Conservation (phyloP, 345 rosid species). For the Eucalyptus regnans region DNA sequence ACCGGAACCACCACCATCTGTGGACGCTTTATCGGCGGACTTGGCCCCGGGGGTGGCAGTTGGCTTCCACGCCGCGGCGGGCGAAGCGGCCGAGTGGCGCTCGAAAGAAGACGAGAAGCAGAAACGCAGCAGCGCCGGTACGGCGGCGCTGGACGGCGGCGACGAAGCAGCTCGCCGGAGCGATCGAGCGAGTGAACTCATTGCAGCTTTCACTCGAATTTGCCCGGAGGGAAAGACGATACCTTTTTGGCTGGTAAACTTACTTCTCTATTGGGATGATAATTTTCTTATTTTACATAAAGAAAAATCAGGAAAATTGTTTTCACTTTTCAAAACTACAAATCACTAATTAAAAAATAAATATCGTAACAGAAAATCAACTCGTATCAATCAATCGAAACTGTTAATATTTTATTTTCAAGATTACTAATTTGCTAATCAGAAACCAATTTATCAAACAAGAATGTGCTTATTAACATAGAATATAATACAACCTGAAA, state of each 20-base stretch:
- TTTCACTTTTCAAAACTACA: neutral
- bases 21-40: neutral
- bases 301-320: neutral
- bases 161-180: neutral
- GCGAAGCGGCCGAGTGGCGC: neutral
- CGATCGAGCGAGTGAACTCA: neutral
- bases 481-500: neutral
- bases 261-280: neutral
- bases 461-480: neutral
- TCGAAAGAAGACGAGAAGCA: neutral
- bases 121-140: neutral
- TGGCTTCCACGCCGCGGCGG: neutral
- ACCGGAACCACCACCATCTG: neutral
- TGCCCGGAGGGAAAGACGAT: neutral
- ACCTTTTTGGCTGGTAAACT: neutral
- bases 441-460: neutral
- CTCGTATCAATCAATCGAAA: too few species aligned
- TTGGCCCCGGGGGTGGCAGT: neutral
- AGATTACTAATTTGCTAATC: neutral
- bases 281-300: neutral
- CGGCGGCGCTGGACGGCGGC: neutral
- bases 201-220: neutral
- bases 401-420: neutral
- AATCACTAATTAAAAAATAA: neutral
- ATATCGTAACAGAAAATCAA: too few species aligned